Base-by-base conservation (phyloP, 108 stramenopile species). In the Fragilariopsis cylindrus region DNA sequence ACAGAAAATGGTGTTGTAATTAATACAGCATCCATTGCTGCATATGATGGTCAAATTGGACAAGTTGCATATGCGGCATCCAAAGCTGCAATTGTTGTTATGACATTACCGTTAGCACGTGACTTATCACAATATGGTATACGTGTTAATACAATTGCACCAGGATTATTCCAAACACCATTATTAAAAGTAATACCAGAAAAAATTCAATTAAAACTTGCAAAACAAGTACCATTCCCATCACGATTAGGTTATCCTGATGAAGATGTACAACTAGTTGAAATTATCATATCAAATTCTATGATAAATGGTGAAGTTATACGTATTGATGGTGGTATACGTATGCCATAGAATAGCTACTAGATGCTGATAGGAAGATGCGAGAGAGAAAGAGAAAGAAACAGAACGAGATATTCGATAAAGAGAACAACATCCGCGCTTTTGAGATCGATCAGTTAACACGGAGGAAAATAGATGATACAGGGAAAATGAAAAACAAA, bases 1-100 rank as follows among this genome's bases (percentile, higher is more conserved):
- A 65, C 53, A 13, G 80, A 88, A 9, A 69, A 91, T 7, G 96
- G 98, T 3, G 85, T 88, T 71, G 94, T 99, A 48, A 85, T 99
- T 71, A 96, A 98, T 80, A 99, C 98, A 1, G 96, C 97, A 6
- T 86, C 84, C 54, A 88, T 99, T 46, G 97, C 98, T 6, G 98
- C 97, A 7, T 96, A 79, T 68, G 97, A 99, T 18, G 98, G 98
- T 16, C 97, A 98, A 77, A 81, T 90, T 12, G 96, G 96, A 2
- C 92, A 96, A 81, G 90, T 90, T 30, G 97, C 98, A 5, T 99
- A 99, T 73, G 84, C 96, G 11, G 87, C 97, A 0, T 88, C 88
- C 70, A 99, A 99, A 77, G 97, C 90, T 52, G 98, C 92, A 1
- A 79, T 99, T 41, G 96, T 90, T 43, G 90, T 85, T 4, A 88